A percentile compares a stretch with the other conserved stretches of the same genome.
These are phyloP conservation scores for Cystofilobasidium capitatum DNA, from an alignment of 768 basidiomycete species.

Conservation along the genomic window DNA sequence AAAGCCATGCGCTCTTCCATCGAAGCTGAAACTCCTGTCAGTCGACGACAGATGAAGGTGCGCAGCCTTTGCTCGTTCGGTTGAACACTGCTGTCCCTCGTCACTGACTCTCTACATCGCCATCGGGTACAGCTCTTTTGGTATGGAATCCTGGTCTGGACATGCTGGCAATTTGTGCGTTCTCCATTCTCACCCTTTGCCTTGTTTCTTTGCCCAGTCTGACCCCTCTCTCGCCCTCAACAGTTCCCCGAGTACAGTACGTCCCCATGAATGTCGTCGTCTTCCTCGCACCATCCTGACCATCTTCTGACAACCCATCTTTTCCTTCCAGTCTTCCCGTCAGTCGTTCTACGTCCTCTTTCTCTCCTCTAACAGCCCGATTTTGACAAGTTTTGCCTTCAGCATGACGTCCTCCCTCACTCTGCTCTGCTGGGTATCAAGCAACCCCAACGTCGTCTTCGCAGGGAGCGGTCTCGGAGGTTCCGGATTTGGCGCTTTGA, in stretches of 20 bases:
- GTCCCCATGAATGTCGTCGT: background rate
- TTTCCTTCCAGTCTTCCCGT: background rate
- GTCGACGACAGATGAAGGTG: constrained; percentile 1
- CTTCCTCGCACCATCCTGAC: background rate
- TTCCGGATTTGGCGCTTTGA: background rate
- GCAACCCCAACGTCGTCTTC: background rate
- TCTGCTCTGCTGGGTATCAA: constrained; percentile 8
- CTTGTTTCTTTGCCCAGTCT: background rate
- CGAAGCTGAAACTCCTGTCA: background rate
- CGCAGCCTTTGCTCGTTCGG: no score
- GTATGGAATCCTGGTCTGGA: constrained; percentile 7
- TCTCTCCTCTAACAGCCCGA: background rate
- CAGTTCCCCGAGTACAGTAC: background rate
- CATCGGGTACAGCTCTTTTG: no score
- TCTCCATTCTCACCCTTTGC: no score
- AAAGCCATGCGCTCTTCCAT: background rate
- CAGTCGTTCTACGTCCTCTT: background rate
- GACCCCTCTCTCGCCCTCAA: background rate
- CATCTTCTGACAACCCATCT: no score
- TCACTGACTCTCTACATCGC: no score
- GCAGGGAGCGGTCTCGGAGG: background rate
- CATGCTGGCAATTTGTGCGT: constrained; percentile 5
- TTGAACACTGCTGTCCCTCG: no score
- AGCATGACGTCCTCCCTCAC: background rate
- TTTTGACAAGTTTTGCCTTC: background rate